A percentile compares a stretch with the other conserved stretches of the same genome.
These are phyloP conservation scores for Immersiporthe knoxdaviesiana DNA, from an alignment of 2,329 filamentous ascomycete species.

Conservation along the genomic window DNA sequence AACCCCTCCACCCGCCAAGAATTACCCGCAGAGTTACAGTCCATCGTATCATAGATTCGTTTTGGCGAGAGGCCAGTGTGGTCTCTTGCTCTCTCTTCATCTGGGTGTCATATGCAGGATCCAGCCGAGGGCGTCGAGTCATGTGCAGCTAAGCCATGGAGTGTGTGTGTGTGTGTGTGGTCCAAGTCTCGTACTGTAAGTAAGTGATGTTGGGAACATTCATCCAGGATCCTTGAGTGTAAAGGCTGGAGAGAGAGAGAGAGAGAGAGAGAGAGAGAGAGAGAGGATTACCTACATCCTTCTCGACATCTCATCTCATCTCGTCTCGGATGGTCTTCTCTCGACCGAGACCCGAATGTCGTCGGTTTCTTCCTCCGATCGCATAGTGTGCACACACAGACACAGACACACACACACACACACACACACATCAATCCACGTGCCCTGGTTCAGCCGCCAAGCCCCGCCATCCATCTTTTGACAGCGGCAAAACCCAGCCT, in stretches of 20 bases:
- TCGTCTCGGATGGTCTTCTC: not conserved
- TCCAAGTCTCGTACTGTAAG: not conserved
- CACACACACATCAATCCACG: not conserved
- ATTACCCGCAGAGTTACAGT: not conserved
- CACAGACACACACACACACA: not conserved
- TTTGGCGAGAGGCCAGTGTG: not conserved
- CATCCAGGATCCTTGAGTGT: too few relatives aligned
- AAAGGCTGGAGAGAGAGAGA: too few relatives aligned
- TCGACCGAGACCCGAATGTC: not conserved
- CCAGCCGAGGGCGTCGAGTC: slow-evolving; percentile 6
- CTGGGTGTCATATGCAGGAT: slow-evolving; percentile 5
- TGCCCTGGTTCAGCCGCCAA: slow-evolving; percentile 14
- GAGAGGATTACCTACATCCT: not conserved
- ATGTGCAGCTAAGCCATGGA: not conserved
- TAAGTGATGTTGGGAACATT: not conserved
- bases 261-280: too few relatives aligned
- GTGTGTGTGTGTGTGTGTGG: slow-evolving; percentile 10
- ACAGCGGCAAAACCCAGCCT: slow-evolving; percentile 10
- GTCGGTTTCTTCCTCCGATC: not conserved
- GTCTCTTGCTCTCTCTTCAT: not conserved
- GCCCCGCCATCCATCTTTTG: slow-evolving; percentile 17
- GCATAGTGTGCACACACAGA: not conserved
- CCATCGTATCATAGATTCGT: not conserved
- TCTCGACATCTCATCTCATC: not conserved
- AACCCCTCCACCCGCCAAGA: not conserved